Evolutionary conservation across 2,329 filamentous ascomycete species (phyloP), one percentile per base, ranked within the genome.

Genomic region (Zymoseptoria brevis): DNA sequence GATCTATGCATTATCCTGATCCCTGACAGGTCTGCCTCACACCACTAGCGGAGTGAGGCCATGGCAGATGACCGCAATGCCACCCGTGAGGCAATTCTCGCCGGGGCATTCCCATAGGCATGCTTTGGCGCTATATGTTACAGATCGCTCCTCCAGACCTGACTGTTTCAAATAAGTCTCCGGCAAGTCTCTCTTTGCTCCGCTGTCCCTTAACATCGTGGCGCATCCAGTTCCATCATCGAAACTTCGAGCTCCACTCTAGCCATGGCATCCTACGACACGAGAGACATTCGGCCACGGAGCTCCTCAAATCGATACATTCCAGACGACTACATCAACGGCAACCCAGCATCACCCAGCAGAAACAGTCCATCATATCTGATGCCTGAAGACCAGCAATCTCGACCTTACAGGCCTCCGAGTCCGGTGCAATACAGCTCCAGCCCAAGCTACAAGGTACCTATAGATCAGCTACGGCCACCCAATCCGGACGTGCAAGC

Each of bases 401-500:
- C 8, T 19, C 22, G 51, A n/a, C 51, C 51, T 22, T 61, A 54
- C 50, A 57, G 50, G 7, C 59, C 59, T 24, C 35, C 57, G 11
- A 29, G n/a, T n/a, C 59, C 59, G 50, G 59, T 54, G 21, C 56
- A 58, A 35, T 61, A 61, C 51, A 29, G 22, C 26, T 9, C 51
- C 3, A 24, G 22, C 22, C 51, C 51, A 30, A 53, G 51, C 51
- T 53, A 53, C 22, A 24, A 19, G 21, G 51, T 22, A 24, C 51
- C 51, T 4, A 22, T 53, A 9, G 51, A 53, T 29, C 50, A 56
- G 7, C 26, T 56, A 21, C 56, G 53, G 29, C 30, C 24, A 48
- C 50, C 19, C 8, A 54, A 50, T 1, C 53, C 45, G 50, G 48
- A 49, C 9, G 53, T 55, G 7, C 53, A 54, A n/a, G 53, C 53